Evolutionary conservation across 164 flowering plant genomes (phyloP).

Genomic region (Aristolochia californica): DNA sequence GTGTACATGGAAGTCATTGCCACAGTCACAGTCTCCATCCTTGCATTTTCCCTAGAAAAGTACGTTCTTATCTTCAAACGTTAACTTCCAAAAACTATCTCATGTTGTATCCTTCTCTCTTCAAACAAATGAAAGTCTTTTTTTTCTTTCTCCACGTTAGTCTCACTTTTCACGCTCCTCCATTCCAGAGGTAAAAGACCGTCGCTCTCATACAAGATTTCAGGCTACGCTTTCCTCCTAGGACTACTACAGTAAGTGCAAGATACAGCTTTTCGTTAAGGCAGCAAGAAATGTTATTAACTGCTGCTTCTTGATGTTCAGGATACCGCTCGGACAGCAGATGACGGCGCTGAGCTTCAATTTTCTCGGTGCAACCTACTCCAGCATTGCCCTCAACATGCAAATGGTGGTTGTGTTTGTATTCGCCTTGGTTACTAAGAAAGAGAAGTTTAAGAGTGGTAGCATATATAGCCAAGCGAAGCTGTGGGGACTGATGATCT

Average conservation of each 20-base stretch:
- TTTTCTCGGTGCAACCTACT: slow-evolving; percentile 8
- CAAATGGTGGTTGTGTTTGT: slow-evolving; percentile 6
- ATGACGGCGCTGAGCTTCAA: slow-evolving; percentile 8
- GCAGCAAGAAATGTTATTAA: no score
- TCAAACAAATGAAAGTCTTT: not conserved
- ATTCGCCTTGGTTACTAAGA: slow-evolving; percentile 12
- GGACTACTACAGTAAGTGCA: slow-evolving; percentile 12
- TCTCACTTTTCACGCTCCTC: not conserved
- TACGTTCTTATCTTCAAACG: not conserved
- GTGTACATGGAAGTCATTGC: slow-evolving; percentile 6
- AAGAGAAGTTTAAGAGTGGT: slow-evolving; percentile 10
- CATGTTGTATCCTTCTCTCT: no score
- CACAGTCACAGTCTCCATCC: not conserved
- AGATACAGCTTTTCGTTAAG: no score
- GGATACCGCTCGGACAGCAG: slow-evolving; percentile 11
- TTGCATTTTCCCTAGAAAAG: slow-evolving; percentile 8
- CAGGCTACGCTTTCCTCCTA: slow-evolving; percentile 12
- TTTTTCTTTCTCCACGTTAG: not conserved
- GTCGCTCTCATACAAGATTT: slow-evolving; percentile 10
- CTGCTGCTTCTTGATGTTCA: no score
- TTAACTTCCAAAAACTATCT: no score
- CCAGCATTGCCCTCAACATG: slow-evolving; percentile 14
- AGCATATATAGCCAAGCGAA: slow-evolving; percentile 18
- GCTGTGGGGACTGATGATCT: slow-evolving; percentile 10
- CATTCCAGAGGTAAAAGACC: slow-evolving; percentile 8